Evolutionary conservation across 179 eudicot species (phyloP).

Genomic region (Heliamphora pulchella): DNA sequence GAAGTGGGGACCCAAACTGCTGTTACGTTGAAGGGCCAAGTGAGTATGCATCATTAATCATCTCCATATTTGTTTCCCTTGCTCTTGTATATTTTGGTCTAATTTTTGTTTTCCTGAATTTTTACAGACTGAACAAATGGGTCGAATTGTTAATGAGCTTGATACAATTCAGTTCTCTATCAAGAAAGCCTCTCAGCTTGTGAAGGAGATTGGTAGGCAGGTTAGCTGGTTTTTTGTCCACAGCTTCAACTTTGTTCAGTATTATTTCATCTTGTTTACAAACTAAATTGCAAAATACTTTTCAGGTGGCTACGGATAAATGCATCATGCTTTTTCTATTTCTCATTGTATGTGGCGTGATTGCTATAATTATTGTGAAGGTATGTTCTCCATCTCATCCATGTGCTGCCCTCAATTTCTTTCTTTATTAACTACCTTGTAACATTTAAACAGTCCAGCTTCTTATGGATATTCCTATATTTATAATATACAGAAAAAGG

Average conservation of each 20-base stretch:
- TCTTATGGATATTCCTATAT: too few species aligned
- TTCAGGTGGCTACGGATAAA: conserved; percentile 92
- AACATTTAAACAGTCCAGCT: too few species aligned
- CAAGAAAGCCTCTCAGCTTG: conserved; percentile 95
- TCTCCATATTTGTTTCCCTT: neutral
- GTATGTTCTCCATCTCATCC: neutral
- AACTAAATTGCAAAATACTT: conserved; percentile 11
- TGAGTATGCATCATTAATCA: conserved; percentile 29
- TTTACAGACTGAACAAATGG: conserved; percentile 96
- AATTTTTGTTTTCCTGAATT: conserved; percentile 8
- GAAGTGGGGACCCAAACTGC: conserved; percentile 93
- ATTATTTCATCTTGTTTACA: conserved; percentile 2
- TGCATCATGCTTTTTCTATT: conserved; percentile 90
- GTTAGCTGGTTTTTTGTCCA: conserved; percentile 29
- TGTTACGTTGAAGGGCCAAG: conserved; percentile 76
- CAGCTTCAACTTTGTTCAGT: neutral
- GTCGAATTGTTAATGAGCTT: conserved; percentile 79
- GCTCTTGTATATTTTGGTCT: neutral
- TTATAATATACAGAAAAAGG: too few species aligned
- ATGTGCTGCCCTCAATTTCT: neutral
- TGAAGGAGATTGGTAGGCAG: conserved; percentile 96
- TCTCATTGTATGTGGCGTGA: conserved; percentile 78
- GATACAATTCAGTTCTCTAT: conserved; percentile 91
- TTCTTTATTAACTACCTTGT: neutral
- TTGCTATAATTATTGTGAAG: conserved; percentile 57